Conservation (phyloP, 2,329 filamentous ascomycete species). For the Ophiostoma tasmaniense region DNA sequence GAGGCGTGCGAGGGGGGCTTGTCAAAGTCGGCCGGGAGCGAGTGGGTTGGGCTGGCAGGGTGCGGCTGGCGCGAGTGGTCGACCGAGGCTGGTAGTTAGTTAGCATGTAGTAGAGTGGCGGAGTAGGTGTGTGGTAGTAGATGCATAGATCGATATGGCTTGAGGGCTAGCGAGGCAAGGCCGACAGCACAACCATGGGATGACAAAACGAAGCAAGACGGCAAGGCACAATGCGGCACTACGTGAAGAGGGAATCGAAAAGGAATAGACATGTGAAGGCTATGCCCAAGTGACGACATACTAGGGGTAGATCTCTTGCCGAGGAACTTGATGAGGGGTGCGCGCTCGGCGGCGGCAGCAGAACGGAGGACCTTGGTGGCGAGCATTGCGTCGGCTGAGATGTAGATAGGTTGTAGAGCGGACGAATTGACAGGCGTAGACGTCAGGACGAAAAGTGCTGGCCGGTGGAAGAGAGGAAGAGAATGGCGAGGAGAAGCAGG, state of each 20-base stretch:
- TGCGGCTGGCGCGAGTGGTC: constrained; percentile 68
- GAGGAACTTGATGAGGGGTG: constrained; percentile 54
- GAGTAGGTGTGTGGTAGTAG: not conserved
- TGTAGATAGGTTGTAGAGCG: not conserved
- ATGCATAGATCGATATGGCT: not conserved
- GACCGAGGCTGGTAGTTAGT: constrained; percentile 45
- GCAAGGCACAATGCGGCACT: no score
- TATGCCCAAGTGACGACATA: constrained; percentile 29
- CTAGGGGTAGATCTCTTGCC: constrained; percentile 52
- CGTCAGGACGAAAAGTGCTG: not conserved
- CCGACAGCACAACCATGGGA: not conserved
- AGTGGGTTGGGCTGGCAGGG: constrained; percentile 58
- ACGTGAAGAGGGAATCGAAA: no score
- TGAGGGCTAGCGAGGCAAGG: not conserved
- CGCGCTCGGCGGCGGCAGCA: constrained; percentile 51
- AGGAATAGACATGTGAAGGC: no score
- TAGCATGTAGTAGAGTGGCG: not conserved
- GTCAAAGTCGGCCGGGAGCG: constrained; percentile 49
- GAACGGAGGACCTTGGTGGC: constrained; percentile 49
- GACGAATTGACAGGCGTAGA: not conserved
- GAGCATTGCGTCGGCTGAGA: constrained; percentile 37
- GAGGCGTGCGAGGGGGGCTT: constrained; percentile 41
- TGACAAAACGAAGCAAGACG: not conserved
- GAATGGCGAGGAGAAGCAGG: not conserved
- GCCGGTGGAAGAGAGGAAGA: not conserved